Evolutionary conservation across 305 asterid species (phyloP).

Genomic region (Fraxinus sp.): DNA sequence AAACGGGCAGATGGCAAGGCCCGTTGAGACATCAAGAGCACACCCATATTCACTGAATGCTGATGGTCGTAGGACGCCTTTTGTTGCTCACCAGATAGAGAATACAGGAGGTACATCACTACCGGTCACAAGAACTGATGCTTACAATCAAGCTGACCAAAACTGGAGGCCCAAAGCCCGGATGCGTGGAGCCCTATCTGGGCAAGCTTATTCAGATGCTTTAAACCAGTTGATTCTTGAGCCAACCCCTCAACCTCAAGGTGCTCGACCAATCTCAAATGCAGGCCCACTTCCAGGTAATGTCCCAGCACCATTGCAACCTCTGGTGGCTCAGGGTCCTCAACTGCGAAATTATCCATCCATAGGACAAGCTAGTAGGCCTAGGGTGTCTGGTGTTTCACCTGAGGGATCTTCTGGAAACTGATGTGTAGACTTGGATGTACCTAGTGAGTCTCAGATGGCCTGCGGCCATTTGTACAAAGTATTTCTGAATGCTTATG

Average conservation of each 20-base stretch:
- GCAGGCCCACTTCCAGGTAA: conserved; percentile 23
- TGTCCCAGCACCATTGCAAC: conserved; percentile 34
- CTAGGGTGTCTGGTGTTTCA: conserved; percentile 25
- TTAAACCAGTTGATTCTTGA: conserved; percentile 37
- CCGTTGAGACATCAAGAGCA: conserved; percentile 26
- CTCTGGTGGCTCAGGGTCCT: conserved; percentile 32
- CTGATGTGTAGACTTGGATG: conserved; percentile 3
- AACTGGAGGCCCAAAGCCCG: conserved; percentile 79
- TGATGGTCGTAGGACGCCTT: conserved; percentile 24
- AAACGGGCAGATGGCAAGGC: conserved; percentile 32
- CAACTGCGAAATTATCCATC: conserved; percentile 25
- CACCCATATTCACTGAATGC: conserved; percentile 31
- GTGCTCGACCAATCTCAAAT: conserved; percentile 38
- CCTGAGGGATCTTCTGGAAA: conserved; percentile 23
- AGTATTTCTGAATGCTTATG: background rate
- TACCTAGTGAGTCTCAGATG: background rate
- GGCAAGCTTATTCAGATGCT: conserved; percentile 65
- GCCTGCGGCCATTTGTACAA: background rate
- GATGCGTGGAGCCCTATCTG: conserved; percentile 91
- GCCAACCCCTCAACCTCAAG: conserved; percentile 58
- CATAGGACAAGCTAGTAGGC: conserved; percentile 23
- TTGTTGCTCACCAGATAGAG: conserved; percentile 35
- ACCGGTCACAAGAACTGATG: conserved; percentile 34
- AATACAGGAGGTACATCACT: conserved; percentile 22
- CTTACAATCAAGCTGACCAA: conserved; percentile 33